Base-by-base conservation (phyloP, 2,329 filamentous ascomycete genomes). In the Curvularia eragrostidis region DNA sequence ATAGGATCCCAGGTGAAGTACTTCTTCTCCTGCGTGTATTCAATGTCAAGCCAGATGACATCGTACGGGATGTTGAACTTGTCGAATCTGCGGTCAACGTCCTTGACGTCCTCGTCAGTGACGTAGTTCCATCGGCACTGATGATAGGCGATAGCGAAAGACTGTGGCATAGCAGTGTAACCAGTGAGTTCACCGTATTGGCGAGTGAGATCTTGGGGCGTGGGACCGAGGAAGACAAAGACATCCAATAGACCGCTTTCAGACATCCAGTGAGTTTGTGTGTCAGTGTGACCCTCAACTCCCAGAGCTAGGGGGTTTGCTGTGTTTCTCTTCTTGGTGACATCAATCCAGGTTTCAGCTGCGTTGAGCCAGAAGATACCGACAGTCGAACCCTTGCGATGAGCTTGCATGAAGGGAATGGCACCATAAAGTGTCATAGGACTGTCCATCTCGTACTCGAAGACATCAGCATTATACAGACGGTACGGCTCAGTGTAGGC, bases 51-150 rank as follows among this genome's bases (percentile, higher is more conserved):
- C 95, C 95, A 99, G 70, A 99, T 99, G 63, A 98, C 91, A 78
- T 99, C 95, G 80, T 98, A 99, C 0, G 95, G 95, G 53, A 99
- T 97, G 74, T 91, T 89, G 78, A 89, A 87, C 80, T 95, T 96
- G 81, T 98, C 93, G 81, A 99, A 97, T 76, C 96, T 96, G 64
- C 91, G 88, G 75, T 98, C 93, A 41, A 99, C 94, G 71, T 98
- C 93, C 77, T 91, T 96, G 57, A 99, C 93, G 78, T 99, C 95
- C 64, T 97, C 93, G 69, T 97, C 94, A 1, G 92, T 96, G 55
- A 97, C 89, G 75, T 99, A 99, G 80, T 99, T 99, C 95, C 95
- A 99, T 68, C 95, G 90, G 77, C 95, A 98, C 77, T 99, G 95
- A 73, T 99, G 95, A 78, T 98, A 97, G 12, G 87, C 95, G 65